Evolutionary conservation across 768 basidiomycete species (phyloP), one percentile per base, ranked within the genome.

Genomic region (Lentinula detonsa): DNA sequence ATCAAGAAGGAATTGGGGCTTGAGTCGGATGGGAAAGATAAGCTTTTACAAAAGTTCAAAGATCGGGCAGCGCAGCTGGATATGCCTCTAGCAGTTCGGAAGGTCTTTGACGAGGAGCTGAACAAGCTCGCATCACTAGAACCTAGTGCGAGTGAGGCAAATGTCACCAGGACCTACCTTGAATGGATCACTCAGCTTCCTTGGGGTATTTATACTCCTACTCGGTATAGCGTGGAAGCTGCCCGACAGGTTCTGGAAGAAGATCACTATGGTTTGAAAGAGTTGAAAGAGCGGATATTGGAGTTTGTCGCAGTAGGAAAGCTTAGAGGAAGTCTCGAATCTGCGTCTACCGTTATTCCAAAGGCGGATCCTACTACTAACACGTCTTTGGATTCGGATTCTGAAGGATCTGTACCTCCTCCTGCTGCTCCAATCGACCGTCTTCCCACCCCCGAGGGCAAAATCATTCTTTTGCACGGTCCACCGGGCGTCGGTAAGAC

Each of bases 401-500:
- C 21, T 9, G 56, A 62, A 4, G 7, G 35, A 11, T 18, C 46
- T 18, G 40, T 34, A 5, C 37, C 62, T 48, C 39, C 57, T 28
- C 37, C 62, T 48, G 23, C 34, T 49, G n/a, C 28, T 46, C 33
- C 54, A 31, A 34, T 5, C n/a, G 45, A 46, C 13, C 45, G 48
- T 10, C 45, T 50, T 46, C 57, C 57, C 34, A 59, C 57, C 4
- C 57, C 57, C 13, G 62, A 98, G 69, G 97, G 96, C 66, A 99
- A 99, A 79, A 99, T 99, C 67, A 88, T 98, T 45, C 96, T 95
- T 68, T 84, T 99, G 23, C 93, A 90, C 42, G 97, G 97, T 15
- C 97, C 97, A 9, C 97, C 96, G 3, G 96, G 96, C 70, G 97
- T 99, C 4, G 96, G 96, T 43, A 98, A 98, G 78, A 98, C 96